Evolutionary conservation across 2,329 filamentous ascomycete species (phyloP).

Genomic region (Microascus cirrosus): DNA sequence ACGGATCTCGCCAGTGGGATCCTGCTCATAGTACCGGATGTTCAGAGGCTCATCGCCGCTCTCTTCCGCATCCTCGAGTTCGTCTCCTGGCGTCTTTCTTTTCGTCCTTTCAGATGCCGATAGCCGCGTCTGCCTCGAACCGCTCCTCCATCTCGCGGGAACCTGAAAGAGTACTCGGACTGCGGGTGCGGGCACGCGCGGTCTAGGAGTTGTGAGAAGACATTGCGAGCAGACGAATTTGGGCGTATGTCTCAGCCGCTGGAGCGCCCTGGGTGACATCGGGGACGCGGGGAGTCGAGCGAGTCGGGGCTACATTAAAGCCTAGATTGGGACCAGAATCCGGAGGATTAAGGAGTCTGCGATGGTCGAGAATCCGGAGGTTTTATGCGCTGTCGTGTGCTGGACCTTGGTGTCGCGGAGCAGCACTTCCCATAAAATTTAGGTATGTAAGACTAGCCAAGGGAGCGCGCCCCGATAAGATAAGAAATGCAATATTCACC

Average conservation of each 20-base stretch:
- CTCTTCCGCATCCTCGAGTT: not conserved
- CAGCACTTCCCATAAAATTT: no score
- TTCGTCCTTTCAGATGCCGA: not conserved
- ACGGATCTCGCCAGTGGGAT: constrained; percentile 20
- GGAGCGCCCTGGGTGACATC: constrained; percentile 7
- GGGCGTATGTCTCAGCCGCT: constrained; percentile 1
- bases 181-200: not conserved
- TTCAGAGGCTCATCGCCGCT: constrained; percentile 4
- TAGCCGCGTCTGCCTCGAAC: not conserved
- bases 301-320: not conserved
- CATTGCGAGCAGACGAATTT: constrained; percentile 4
- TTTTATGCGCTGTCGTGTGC: not conserved
- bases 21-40: constrained; percentile 30
- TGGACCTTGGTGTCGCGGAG: not conserved
- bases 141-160: constrained; percentile 1
- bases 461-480: not conserved
- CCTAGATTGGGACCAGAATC: not conserved
- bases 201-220: not conserved
- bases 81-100: not conserved
- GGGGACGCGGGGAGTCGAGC: constrained; percentile 3
- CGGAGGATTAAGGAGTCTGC: not conserved
- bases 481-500: not conserved
- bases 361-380: not conserved
- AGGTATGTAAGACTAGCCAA: no score
- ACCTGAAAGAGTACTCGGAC: not conserved